phyloP scores from a whole-genome alignment of 345 rosid species.

The Gossypium stocksii region DNA sequence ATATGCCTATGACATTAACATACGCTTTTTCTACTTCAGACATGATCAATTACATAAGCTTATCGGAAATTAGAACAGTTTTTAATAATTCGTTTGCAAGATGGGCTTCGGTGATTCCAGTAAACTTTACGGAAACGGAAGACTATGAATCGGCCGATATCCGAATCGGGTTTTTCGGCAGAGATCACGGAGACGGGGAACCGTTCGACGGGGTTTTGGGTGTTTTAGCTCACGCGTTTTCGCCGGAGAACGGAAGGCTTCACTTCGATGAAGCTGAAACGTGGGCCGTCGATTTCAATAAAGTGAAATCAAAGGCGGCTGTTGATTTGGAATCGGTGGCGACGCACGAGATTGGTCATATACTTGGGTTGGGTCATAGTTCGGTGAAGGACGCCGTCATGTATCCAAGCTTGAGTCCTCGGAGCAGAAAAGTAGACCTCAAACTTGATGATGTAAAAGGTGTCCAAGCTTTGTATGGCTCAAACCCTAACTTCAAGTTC shows the following conservation, averaged over 20 bases:
- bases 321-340: slow-evolving; percentile 94
- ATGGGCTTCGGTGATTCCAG: slow-evolving; percentile 77
- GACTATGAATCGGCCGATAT: slow-evolving; percentile 50
- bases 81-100: slow-evolving; percentile 55
- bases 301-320: slow-evolving; percentile 47
- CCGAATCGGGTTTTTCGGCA: slow-evolving; percentile 53
- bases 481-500: slow-evolving; percentile 64
- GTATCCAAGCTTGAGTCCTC: slow-evolving; percentile 78
- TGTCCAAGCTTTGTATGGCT: slow-evolving; percentile 61
- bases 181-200: slow-evolving; percentile 79
- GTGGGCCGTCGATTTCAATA: slow-evolving; percentile 60
- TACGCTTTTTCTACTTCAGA: slow-evolving; percentile 55
- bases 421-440: slow-evolving; percentile 58
- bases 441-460: slow-evolving; percentile 82
- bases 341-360: slow-evolving; percentile 91
- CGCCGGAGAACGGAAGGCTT: slow-evolving; percentile 77
- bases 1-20: slow-evolving; percentile 32
- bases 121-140: slow-evolving; percentile 49
- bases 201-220: slow-evolving; percentile 89
- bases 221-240: slow-evolving; percentile 77
- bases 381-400: slow-evolving; percentile 79
- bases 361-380: slow-evolving; percentile 79
- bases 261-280: slow-evolving; percentile 80
- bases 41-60: slow-evolving; percentile 49
- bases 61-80: slow-evolving; percentile 35